A percentile compares a stretch with the other conserved stretches of the same genome.
Evolutionary conservation across 441 rosid genomes (phyloP).

Genomic region (Melastoma candidum): DNA sequence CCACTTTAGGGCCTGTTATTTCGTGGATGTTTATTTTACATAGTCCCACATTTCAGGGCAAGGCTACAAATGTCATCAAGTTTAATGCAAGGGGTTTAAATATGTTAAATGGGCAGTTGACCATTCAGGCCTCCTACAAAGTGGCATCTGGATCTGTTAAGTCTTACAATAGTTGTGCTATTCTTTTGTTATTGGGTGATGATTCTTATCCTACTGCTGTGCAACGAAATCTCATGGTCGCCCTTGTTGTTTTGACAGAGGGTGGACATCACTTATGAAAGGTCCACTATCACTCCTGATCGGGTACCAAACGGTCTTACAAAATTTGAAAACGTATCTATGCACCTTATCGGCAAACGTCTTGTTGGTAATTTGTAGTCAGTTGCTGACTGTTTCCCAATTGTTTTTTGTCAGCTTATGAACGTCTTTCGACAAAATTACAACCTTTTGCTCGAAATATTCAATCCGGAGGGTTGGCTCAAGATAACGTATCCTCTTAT

Average conservation of each 20-base stretch:
- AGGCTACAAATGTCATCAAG: constrained; percentile 74
- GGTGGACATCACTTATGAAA: constrained; percentile 53
- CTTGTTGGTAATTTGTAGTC: background rate
- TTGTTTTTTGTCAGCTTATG: constrained; percentile 43
- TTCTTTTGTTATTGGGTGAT: background rate
- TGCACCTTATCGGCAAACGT: background rate
- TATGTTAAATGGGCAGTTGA: constrained; percentile 56
- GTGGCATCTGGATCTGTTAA: constrained; percentile 58
- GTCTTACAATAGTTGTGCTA: background rate
- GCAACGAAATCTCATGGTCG: constrained; percentile 5
- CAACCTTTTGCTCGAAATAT: constrained; percentile 55
- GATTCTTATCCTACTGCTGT: background rate
- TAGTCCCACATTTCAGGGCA: constrained; percentile 54
- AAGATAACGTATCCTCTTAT: constrained; percentile 79
- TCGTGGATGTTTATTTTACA: background rate
- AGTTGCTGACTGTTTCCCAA: background rate
- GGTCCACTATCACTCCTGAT: constrained; percentile 62
- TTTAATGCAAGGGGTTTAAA: constrained; percentile 72
- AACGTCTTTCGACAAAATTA: constrained; percentile 62
- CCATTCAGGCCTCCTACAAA: constrained; percentile 61
- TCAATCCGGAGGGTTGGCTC: constrained; percentile 79
- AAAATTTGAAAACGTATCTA: background rate
- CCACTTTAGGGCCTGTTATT: no score
- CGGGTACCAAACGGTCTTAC: constrained; percentile 31
- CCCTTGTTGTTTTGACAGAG: constrained; percentile 30